Conservation (phyloP, 1,284 basidiomycete species). For the Sporisorium reilianum region DNA sequence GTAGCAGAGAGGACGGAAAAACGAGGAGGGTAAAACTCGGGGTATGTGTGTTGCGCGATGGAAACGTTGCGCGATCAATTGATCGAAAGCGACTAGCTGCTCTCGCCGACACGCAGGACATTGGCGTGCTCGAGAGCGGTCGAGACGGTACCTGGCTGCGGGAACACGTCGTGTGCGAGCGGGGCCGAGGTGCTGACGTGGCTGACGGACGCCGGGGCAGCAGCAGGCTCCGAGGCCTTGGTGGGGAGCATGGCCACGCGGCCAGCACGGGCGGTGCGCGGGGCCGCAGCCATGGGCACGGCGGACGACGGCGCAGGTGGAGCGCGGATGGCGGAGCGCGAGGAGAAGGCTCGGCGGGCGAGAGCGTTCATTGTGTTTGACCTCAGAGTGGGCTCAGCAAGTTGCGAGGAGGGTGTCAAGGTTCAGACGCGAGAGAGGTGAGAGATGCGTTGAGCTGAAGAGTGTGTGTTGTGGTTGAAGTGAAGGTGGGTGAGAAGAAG, state of each 20-base stretch:
- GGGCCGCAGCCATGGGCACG: conserved; percentile 9
- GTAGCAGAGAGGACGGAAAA: too few species aligned
- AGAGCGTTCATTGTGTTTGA: conserved; percentile 25
- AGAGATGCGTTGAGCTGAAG: not conserved
- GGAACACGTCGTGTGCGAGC: conserved; percentile 18
- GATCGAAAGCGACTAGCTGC: conserved; percentile 9
- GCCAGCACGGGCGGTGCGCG: conserved; percentile 19
- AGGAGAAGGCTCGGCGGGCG: conserved; percentile 38
- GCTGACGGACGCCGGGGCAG: conserved; percentile 16
- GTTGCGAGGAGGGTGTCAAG: not conserved
- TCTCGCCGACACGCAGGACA: conserved; percentile 31
- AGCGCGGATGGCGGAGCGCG: conserved; percentile 44
- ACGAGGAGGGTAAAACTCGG: too few species aligned
- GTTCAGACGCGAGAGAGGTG: not conserved
- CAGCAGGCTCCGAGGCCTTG: conserved; percentile 23
- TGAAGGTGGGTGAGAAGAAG: not conserved
- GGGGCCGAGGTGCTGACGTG: conserved; percentile 32
- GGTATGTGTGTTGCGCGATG: too few species aligned
- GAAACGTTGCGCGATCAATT: too few species aligned
- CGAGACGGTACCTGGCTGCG: conserved; percentile 26
- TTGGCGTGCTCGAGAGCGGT: conserved; percentile 29
- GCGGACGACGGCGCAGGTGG: conserved; percentile 38
- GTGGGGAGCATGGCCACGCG: conserved; percentile 51
- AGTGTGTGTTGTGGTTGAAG: not conserved
- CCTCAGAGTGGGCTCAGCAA: conserved; percentile 1